Percentiles rank a stretch among this genome's conserved stretches.
Evolutionary conservation across 192 early-diverging fungal genomes (phyloP).

Genomic region (Coemansia sp.): DNA sequence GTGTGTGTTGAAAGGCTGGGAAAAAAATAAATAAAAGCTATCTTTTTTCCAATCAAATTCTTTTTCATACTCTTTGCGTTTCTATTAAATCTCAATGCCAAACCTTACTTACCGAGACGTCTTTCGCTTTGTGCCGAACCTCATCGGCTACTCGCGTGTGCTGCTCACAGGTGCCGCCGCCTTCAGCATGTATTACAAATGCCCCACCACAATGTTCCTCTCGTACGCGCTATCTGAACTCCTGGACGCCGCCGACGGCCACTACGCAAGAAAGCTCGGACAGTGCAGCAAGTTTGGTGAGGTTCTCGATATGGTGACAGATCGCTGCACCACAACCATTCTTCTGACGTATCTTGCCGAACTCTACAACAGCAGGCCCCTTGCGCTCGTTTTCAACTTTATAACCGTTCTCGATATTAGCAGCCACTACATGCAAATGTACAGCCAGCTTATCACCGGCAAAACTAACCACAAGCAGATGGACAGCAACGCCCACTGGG

Average conservation of each 20-base stretch:
- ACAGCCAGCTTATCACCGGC: conserved; percentile 83
- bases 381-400: conserved; percentile 83
- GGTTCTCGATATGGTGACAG: conserved; percentile 99
- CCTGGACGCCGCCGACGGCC: conserved; percentile 92
- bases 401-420: conserved; percentile 92
- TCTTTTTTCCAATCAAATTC: conserved; percentile 2
- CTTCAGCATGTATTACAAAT: conserved; percentile 69
- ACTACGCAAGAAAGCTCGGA: conserved; percentile 86
- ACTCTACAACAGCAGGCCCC: conserved; percentile 56
- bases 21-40: neutral
- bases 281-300: conserved; percentile 98
- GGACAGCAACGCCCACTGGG: conserved; percentile 66
- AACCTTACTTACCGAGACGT: conserved; percentile 28
- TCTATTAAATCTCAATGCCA: conserved; percentile 53
- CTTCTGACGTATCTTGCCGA: conserved; percentile 83
- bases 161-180: conserved; percentile 70
- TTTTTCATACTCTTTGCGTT: neutral
- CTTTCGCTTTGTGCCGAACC: conserved; percentile 49
- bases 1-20: neutral
- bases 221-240: conserved; percentile 87
- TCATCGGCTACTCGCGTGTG: conserved; percentile 83
- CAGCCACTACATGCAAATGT: conserved; percentile 99
- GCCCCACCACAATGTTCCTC: conserved; percentile 70
- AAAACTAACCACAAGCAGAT: conserved; percentile 89
- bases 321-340: conserved; percentile 90